phyloP scores from a whole-genome alignment of 192 early-diverging fungal genomes.

The Umbelopsis isabellina region DNA sequence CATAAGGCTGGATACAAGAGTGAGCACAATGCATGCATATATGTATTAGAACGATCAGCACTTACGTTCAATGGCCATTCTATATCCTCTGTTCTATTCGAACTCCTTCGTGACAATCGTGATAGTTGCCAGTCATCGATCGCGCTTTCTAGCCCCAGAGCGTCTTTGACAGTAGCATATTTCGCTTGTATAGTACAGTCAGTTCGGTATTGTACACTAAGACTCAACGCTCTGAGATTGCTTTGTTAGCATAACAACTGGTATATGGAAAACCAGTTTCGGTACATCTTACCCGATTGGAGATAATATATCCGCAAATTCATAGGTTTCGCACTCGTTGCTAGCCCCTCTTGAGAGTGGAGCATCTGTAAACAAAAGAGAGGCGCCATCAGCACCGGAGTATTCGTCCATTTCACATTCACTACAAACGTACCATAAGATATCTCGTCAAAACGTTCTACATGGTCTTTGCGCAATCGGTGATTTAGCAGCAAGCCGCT shows the following conservation, averaged over 20 bases:
- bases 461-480: slow-evolving; percentile 58
- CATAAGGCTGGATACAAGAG: background rate
- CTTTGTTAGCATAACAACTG: background rate
- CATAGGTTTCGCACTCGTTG: slow-evolving; percentile 54
- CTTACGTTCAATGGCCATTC: slow-evolving; percentile 8
- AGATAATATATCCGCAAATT: slow-evolving; percentile 70
- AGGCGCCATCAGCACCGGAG: no score
- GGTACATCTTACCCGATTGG: slow-evolving; percentile 60
- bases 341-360: slow-evolving; percentile 58
- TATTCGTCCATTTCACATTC: no score
- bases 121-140: slow-evolving; percentile 14
- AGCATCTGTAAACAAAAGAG: slow-evolving; percentile 48
- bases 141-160: slow-evolving; percentile 38
- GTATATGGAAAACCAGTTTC: background rate
- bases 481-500: slow-evolving; percentile 62
- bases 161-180: slow-evolving; percentile 51
- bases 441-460: slow-evolving; percentile 63
- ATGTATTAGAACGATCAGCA: no score
- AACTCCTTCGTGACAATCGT: background rate
- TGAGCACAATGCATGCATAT: no score
- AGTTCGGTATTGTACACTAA: slow-evolving; percentile 69
- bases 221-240: slow-evolving; percentile 57
- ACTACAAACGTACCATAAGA: slow-evolving; percentile 57
- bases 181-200: slow-evolving; percentile 75
- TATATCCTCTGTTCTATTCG: background rate